These are phyloP conservation scores for Hypoxylon sp. DNA, from an alignment of 2,329 filamentous ascomycete species.

Conservation along the genomic window DNA sequence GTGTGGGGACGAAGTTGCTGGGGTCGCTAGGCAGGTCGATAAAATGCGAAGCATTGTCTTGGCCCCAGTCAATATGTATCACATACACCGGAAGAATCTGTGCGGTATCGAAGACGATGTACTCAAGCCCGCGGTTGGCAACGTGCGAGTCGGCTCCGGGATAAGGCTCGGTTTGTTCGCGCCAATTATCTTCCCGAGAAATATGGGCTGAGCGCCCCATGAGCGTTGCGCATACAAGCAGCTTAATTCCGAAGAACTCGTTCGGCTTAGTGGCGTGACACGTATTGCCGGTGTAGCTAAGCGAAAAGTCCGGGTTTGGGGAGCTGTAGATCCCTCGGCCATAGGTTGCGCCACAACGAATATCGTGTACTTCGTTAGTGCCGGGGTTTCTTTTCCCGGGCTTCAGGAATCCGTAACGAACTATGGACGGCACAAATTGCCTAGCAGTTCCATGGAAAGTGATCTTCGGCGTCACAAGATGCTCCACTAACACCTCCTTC, in stretches of 20 bases:
- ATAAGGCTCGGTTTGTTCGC: conserved; percentile 47
- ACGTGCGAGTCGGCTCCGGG: conserved; percentile 58
- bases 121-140: conserved; percentile 57
- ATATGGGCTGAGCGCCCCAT: conserved; percentile 60
- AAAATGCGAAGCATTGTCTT: conserved; percentile 52
- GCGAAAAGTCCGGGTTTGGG: conserved; percentile 58
- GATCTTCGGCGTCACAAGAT: conserved; percentile 56
- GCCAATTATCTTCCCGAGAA: conserved; percentile 51
- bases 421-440: conserved; percentile 59
- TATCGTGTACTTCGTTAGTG: conserved; percentile 47
- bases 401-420: conserved; percentile 61
- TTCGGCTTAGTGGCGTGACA: conserved; percentile 51
- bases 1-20: conserved; percentile 35
- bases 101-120: conserved; percentile 61
- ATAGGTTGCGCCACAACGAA: conserved; percentile 59
- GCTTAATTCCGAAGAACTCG: conserved; percentile 58
- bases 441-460: conserved; percentile 61
- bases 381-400: conserved; percentile 55
- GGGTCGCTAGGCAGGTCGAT: conserved; percentile 45
- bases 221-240: conserved; percentile 63
- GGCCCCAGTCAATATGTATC: conserved; percentile 61
- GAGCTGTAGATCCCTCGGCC: conserved; percentile 63
- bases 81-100: conserved; percentile 64
- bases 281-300: conserved; percentile 55
- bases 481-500: conserved; percentile 55